phyloP scores from a whole-genome alignment of 169 alveolate genomes.

The Plasmodium coatneyi region DNA sequence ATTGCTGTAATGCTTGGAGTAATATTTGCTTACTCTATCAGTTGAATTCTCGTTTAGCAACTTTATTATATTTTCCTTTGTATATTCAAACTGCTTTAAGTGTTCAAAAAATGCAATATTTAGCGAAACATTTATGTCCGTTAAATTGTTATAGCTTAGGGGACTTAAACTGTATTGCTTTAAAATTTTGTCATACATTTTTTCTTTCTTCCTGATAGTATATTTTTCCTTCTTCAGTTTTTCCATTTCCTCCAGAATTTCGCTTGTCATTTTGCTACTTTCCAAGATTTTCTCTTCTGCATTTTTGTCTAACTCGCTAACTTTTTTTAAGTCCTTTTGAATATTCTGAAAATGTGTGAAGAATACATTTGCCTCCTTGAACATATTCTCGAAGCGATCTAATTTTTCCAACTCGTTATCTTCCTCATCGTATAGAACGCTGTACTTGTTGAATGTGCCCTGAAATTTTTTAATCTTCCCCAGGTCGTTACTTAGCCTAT shows the following conservation, averaged over 20 bases:
- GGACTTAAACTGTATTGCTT: constrained; percentile 68
- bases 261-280: constrained; percentile 42
- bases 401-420: constrained; percentile 30
- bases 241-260: constrained; percentile 30
- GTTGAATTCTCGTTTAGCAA: constrained; percentile 67
- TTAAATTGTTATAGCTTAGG: constrained; percentile 41
- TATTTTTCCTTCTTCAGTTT: constrained; percentile 41
- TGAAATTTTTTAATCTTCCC: neutral
- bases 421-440: constrained; percentile 26
- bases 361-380: constrained; percentile 4
- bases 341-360: constrained; percentile 46
- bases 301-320: constrained; percentile 40
- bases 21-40: constrained; percentile 24
- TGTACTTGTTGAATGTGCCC: constrained; percentile 34
- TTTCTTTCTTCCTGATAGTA: constrained; percentile 53
- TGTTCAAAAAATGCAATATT: constrained; percentile 72
- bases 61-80: constrained; percentile 48
- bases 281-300: constrained; percentile 20
- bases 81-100: constrained; percentile 61
- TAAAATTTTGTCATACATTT: constrained; percentile 39
- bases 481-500: neutral
- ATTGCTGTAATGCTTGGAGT: constrained; percentile 50
- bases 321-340: constrained; percentile 11
- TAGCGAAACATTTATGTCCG: constrained; percentile 57
- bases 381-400: constrained; percentile 11